Evolutionary conservation across 306 rosid species (phyloP).

Genomic region (Quercus rubra): DNA sequence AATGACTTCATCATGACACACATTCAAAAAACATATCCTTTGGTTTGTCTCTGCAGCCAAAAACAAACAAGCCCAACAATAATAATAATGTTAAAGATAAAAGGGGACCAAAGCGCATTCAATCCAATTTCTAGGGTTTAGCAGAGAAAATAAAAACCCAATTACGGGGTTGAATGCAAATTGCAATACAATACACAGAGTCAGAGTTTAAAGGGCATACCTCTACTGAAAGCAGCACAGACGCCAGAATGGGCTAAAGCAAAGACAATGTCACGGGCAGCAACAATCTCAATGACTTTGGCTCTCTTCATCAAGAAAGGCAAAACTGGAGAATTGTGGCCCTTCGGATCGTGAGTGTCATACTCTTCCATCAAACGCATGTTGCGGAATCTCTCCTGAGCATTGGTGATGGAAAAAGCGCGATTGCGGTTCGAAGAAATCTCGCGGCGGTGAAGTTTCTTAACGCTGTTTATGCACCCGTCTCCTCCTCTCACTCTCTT

Average conservation of each 20-base stretch:
- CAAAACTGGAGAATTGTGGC: constrained; percentile 50
- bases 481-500: constrained; percentile 41
- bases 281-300: constrained; percentile 79
- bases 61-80: not conserved
- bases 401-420: constrained; percentile 65
- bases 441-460: constrained; percentile 83
- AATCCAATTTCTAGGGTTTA: not conserved
- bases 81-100: no score
- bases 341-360: constrained; percentile 79
- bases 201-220: constrained; percentile 16
- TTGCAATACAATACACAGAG: no score
- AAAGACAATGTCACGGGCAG: constrained; percentile 73
- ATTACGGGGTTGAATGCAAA: not conserved
- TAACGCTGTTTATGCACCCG: constrained; percentile 50
- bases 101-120: no score
- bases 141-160: not conserved
- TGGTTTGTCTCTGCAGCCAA: constrained; percentile 68
- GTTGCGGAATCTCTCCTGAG: constrained; percentile 74
- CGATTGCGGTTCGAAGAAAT: constrained; percentile 72
- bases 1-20: constrained; percentile 85
- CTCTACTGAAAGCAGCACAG: constrained; percentile 91
- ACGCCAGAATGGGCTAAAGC: constrained; percentile 88
- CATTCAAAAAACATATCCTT: constrained; percentile 85
- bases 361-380: constrained; percentile 77
- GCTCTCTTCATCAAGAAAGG: constrained; percentile 79